A percentile compares a stretch with the other conserved stretches of the same genome.
Conservation (phyloP, 2,329 filamentous ascomycete species). For the Byssothecium circinans region DNA sequence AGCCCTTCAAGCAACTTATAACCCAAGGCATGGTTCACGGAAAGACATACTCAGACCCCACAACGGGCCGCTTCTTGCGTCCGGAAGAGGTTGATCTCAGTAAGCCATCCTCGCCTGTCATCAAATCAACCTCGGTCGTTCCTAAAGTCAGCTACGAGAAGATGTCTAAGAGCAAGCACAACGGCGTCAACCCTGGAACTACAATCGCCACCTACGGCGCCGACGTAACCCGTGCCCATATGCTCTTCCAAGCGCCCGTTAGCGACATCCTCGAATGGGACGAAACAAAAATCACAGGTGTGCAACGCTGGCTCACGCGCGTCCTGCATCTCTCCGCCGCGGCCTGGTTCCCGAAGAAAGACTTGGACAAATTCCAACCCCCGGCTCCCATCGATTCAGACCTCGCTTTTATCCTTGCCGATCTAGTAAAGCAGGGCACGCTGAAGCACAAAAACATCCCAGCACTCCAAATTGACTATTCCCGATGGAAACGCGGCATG, state of each 20-base stretch:
- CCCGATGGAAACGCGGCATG: too few species aligned
- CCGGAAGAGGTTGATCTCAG: constrained; percentile 72
- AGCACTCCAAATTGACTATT: neutral
- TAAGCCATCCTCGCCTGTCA: constrained; percentile 58
- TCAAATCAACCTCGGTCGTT: constrained; percentile 61
- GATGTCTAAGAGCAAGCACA: constrained; percentile 95
- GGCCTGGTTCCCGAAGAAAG: constrained; percentile 23
- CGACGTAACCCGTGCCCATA: constrained; percentile 81
- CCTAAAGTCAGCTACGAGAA: constrained; percentile 76
- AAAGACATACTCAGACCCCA: constrained; percentile 75
- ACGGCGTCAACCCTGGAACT: constrained; percentile 78
- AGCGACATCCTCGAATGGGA: constrained; percentile 87
- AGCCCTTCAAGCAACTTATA: constrained; percentile 81
- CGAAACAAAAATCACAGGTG: constrained; percentile 75
- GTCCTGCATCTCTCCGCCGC: constrained; percentile 58
- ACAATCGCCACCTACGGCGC: constrained; percentile 77
- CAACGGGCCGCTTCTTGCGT: constrained; percentile 73
- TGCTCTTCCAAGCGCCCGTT: constrained; percentile 86
- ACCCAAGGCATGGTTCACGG: constrained; percentile 95
- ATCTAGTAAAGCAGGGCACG: constrained; percentile 1
- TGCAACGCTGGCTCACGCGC: constrained; percentile 77
- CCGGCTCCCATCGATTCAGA: constrained; percentile 28
- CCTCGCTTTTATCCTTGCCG: constrained; percentile 22
- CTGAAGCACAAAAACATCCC: constrained; percentile 3
- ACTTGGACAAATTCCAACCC: constrained; percentile 21